Evolutionary conservation across 2,329 filamentous ascomycete species (phyloP), one percentile per base, ranked within the genome.

Genomic region (Diaporthe ilicicola): DNA sequence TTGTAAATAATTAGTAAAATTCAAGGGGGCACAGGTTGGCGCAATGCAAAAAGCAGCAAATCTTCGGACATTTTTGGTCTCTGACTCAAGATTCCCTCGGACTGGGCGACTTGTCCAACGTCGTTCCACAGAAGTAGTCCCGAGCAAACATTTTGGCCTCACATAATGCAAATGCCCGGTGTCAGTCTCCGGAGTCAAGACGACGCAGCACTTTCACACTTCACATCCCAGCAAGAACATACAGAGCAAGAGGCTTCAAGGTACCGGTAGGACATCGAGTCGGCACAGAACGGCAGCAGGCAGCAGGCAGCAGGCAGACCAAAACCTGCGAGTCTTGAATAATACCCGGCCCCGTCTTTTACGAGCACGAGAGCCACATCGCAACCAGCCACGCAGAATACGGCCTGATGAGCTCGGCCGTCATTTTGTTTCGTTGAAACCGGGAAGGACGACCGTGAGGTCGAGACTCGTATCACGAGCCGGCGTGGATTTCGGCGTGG

Each of bases 1-100:
- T 44, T 71, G 69, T 71, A 71, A 44, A 55, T 71, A 71, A 71
- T 68, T 61, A n/a, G 59, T 37, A 46, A 39, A 44, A 32, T 61
- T n/a, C 24, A 29, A 50, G 44, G 42, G 42, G 29, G 37, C 29
- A 27, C 42, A 19, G 19, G 29, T 50, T 42, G 48, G 48, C 27
- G 44, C 22, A n/a, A 44, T 3, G 34, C 29, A 39, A 29, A 46
- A 17, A 37, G 39, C 34, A 54, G 54, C 56, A 71, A 37, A 24
- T 50, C n/a, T 37, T 29, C 12, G 6, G 12, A 50, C 59, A 12
- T n/a, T 10, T 42, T 48, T 37, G 8, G n/a, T 44, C 6, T 37
- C 32, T 42, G 12, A 22, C 22, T 7, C 59, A 27, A 29, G n/a
- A 50, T n/a, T 12, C 7, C 9, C 13, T n/a, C 24, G n/a, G 24